Conservation (phyloP, 306 rosid genomes). For the Pueraria montana region DNA sequence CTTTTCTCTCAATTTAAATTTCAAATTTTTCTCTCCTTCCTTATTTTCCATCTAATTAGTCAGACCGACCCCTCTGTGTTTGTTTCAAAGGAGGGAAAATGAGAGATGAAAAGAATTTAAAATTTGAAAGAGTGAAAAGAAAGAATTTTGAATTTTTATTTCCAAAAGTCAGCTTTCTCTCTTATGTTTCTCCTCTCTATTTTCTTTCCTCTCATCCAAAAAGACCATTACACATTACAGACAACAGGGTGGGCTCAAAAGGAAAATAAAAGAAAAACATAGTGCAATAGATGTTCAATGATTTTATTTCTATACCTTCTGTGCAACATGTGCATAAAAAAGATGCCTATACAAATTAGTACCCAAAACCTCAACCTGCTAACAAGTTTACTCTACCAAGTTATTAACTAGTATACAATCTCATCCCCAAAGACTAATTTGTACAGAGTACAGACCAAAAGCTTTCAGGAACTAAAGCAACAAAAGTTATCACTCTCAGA, state of each 20-base stretch:
- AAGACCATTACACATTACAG: background rate
- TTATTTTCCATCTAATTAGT: too few species aligned
- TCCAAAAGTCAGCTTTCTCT: too few species aligned
- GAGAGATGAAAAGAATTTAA: too few species aligned
- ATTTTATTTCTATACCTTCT: background rate
- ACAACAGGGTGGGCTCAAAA: background rate
- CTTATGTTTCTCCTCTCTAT: background rate
- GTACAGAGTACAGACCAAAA: background rate
- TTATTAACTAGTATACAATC: background rate
- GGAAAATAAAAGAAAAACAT: background rate
- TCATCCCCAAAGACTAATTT: background rate
- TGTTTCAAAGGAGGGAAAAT: too few species aligned
- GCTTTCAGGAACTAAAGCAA: background rate
- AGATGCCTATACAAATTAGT: background rate
- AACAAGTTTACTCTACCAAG: background rate
- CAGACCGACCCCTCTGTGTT: too few species aligned
- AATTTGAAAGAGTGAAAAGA: too few species aligned
- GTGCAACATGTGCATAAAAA: background rate
- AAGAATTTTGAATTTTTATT: too few species aligned
- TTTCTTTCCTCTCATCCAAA: background rate
- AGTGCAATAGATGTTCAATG: slow-evolving; percentile 2
- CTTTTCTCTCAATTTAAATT: too few species aligned
- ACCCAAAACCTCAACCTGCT: background rate
- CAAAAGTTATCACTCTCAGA: background rate
- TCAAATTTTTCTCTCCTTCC: too few species aligned